Evolutionary conservation across 192 early-diverging fungal genomes (phyloP).

Genomic region (Glomus cerebriforme): DNA sequence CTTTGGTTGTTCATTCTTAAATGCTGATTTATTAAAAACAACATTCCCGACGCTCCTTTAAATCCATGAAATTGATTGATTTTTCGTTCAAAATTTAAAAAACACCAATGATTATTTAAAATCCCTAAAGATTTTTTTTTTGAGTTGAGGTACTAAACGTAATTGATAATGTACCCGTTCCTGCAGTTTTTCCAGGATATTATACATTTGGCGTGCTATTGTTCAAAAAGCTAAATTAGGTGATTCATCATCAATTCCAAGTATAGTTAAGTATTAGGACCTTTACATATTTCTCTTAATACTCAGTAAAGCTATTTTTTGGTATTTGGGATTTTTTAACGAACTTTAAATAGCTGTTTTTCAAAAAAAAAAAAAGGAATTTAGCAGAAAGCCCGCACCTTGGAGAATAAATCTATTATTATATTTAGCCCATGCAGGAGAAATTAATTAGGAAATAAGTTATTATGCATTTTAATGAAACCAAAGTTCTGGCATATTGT

Average conservation of each 20-base stretch:
- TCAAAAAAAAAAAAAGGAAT: slow-evolving; percentile 3
- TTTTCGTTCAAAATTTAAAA: neutral
- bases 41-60: neutral
- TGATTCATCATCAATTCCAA: neutral
- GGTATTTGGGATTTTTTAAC: neutral
- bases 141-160: neutral
- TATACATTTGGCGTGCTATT: neutral
- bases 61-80: neutral
- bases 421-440: neutral
- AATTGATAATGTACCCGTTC: neutral
- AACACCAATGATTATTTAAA: neutral
- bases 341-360: neutral
- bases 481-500: neutral
- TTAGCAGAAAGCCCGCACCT: neutral
- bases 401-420: slow-evolving; percentile 5
- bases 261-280: neutral
- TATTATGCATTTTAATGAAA: neutral
- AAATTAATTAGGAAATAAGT: neutral
- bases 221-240: neutral
- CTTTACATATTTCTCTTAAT: slow-evolving; percentile 11
- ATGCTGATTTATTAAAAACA: slow-evolving; percentile 2
- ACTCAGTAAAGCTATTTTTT: neutral
- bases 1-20: slow-evolving; percentile 1
- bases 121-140: neutral
- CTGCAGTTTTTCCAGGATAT: neutral